These are phyloP conservation scores for Aristolochia californica DNA, from an alignment of 164 flowering plant genomes.

Conservation along the genomic window DNA sequence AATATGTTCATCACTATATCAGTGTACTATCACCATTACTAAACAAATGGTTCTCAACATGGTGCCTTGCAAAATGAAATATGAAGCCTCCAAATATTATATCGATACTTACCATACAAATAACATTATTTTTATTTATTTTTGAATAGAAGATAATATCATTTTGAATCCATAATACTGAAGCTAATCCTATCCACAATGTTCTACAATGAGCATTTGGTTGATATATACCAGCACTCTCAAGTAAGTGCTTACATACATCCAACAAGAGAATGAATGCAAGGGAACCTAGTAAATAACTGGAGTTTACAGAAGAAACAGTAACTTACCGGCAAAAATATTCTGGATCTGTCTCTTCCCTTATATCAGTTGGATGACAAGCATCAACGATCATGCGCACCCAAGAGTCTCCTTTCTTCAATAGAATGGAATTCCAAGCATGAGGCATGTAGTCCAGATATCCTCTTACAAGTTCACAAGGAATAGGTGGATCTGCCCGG, in stretches of 20 bases:
- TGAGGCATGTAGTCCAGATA: conserved; percentile 85
- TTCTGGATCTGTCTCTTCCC: conserved; percentile 83
- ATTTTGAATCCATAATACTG: no score
- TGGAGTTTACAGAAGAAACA: neutral
- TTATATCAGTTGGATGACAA: conserved; percentile 88
- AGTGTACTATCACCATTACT: conserved; percentile 6
- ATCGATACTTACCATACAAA: no score
- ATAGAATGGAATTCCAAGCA: conserved; percentile 84
- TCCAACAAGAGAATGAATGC: neutral
- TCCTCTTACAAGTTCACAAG: conserved; percentile 96
- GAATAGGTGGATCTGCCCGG: conserved; percentile 78
- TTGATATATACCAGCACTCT: no score
- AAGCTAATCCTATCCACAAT: no score
- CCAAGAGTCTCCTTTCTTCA: conserved; percentile 40
- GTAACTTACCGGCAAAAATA: conserved; percentile 61
- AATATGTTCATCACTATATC: neutral
- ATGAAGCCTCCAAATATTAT: no score
- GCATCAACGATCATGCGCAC: conserved; percentile 95
- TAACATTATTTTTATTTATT: no score
- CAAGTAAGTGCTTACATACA: no score
- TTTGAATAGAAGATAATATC: no score
- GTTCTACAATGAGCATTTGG: no score
- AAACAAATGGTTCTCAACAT: neutral
- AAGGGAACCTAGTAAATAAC: neutral
- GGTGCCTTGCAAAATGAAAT: no score